Conservation (phyloP, 441 rosid genomes). For the Pelargonium australe region DNA sequence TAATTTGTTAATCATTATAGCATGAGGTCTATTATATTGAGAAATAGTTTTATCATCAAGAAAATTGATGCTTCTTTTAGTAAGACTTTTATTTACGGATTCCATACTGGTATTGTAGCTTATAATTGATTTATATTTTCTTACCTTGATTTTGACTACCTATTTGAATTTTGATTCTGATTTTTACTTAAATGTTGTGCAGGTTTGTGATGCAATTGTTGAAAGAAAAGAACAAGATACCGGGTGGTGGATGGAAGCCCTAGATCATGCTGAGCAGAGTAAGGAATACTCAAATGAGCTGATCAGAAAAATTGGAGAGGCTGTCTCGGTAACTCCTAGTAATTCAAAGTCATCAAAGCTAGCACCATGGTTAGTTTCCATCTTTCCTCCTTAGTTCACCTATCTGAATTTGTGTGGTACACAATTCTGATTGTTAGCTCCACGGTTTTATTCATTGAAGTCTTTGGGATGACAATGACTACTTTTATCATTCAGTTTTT, state of each 20-base stretch:
- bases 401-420: conserved; percentile 12
- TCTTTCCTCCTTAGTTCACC: conserved; percentile 10
- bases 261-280: conserved; percentile 56
- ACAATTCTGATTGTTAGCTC: background rate
- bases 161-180: conserved; percentile 14
- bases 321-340: conserved; percentile 54
- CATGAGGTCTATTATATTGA: background rate
- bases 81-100: background rate
- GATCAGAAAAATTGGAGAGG: conserved; percentile 80
- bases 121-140: conserved; percentile 7
- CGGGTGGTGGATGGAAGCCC: conserved; percentile 89
- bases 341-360: conserved; percentile 52
- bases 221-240: conserved; percentile 39
- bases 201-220: conserved; percentile 58
- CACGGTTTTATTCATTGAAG: too few species aligned
- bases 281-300: conserved; percentile 58
- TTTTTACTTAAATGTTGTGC: conserved; percentile 21
- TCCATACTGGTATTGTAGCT: background rate
- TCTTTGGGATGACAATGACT: background rate
- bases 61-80: background rate
- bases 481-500: conserved; percentile 1
- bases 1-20: background rate
- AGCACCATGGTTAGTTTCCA: conserved; percentile 49
- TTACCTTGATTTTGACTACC: conserved; percentile 1
- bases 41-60: background rate